Base-by-base conservation (phyloP, 1,284 basidiomycete species). In the Microbotryum silenes-acaulis region DNA sequence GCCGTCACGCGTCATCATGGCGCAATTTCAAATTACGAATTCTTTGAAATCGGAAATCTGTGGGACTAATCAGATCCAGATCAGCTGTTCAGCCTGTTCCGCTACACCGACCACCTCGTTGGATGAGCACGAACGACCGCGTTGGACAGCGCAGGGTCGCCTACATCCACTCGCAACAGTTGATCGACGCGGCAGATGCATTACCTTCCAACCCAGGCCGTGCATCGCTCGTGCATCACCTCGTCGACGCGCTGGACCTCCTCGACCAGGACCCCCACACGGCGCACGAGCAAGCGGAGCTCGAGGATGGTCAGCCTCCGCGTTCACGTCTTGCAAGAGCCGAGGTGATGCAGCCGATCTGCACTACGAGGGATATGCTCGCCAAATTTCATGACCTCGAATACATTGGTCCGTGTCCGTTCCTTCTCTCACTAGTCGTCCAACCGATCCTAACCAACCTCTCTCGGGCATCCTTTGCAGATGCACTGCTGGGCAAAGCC, bases 171-270 rank as follows among this genome's bases (percentile, higher is more conserved):
- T 87, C 85, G 2, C 79, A 81, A 52, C 80, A 82, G 29, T 77
- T 86, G 3, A 77, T 80, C 42, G 79, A 79, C 72, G 83, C 67
- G 82, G 84, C 77, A 79, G 60, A 87, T 23, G 77, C 82, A 5
- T 80, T 94, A 1, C 92, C 91, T 0, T 88, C 89, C 1, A 94
- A 96, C 73, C 78, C 74, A 56, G 85, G 85, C 18, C 81, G 92
- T n/a, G 91, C 91, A 0, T 73, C 83, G 0, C 73, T 90, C 6
- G 88, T 93, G 2, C 90, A 96, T 72, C 82, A 83, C 2, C 79
- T 94, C 14, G 77, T 85, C 57, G 78, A 78, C 33, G 75, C 82
- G 0, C 79, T 86, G 48, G 82, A 81, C 0, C 76, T 90, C 2
- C 75, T 87, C 46, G 56, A 73, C 16, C 69, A 68, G 23, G 67